Percentiles rank a stretch among this genome's conserved stretches.
phyloP scores from a whole-genome alignment of 345 rosid genomes.

The Garcia nutans region DNA sequence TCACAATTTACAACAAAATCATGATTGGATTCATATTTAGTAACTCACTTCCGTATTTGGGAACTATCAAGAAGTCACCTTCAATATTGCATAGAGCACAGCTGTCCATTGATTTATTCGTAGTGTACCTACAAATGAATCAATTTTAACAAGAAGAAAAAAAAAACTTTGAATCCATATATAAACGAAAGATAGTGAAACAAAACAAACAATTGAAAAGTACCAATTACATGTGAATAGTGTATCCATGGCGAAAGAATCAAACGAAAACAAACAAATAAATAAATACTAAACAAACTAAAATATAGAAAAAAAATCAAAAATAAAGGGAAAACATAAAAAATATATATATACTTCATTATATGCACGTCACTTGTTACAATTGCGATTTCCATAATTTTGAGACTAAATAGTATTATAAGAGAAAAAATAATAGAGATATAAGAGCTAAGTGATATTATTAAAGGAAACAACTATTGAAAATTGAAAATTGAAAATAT shows the following conservation, averaged over 20 bases:
- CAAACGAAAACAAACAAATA: no score
- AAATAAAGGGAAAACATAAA: no score
- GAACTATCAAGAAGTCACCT: conserved; percentile 94
- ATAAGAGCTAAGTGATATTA: no score
- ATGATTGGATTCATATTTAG: background rate
- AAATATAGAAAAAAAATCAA: no score
- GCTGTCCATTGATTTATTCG: conserved; percentile 83
- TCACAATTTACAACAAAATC: background rate
- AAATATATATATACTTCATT: no score
- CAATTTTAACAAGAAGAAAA: background rate
- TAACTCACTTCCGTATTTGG: conserved; percentile 85
- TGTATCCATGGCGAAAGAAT: conserved; percentile 89
- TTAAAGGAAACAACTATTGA: no score
- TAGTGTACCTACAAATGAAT: conserved; percentile 55
- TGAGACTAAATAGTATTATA: no score
- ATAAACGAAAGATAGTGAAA: background rate
- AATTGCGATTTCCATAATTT: no score
- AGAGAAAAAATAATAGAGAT: no score
- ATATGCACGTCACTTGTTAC: no score
- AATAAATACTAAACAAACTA: no score
- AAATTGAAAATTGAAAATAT: no score
- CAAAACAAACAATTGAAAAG: background rate
- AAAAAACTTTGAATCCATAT: background rate
- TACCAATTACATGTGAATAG: conserved; percentile 78
- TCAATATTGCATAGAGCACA: conserved; percentile 90